phyloP scores from a whole-genome alignment of 345 rosid genomes.

The Eucalyptus microcorys region DNA sequence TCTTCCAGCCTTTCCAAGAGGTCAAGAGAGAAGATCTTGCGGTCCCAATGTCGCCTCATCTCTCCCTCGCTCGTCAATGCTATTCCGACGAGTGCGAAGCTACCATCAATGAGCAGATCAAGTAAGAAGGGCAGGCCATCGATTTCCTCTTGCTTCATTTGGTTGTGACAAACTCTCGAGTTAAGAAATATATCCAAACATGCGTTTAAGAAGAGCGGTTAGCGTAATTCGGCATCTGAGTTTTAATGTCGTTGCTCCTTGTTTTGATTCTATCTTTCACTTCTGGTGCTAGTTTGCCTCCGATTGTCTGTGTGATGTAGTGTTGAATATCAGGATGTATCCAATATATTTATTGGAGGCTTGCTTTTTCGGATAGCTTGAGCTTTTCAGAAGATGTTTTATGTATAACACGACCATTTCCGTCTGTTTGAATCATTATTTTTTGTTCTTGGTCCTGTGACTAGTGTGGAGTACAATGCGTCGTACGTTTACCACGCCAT shows the following conservation, averaged over 20 bases:
- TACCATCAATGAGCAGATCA: constrained; percentile 81
- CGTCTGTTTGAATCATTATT: neutral
- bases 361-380: neutral
- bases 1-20: constrained; percentile 81
- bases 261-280: neutral
- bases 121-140: constrained; percentile 18
- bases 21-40: constrained; percentile 82
- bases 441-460: neutral
- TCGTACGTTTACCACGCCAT: constrained; percentile 71
- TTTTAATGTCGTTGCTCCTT: neutral
- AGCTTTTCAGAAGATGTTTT: neutral
- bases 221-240: neutral
- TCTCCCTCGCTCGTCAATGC: constrained; percentile 72
- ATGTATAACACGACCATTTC: neutral
- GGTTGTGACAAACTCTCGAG: neutral
- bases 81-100: constrained; percentile 55
- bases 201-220: neutral
- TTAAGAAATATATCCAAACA: neutral
- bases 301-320: neutral
- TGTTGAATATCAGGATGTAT: neutral
- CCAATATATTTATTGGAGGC: neutral
- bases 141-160: neutral
- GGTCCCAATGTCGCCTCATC: constrained; percentile 51
- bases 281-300: neutral
- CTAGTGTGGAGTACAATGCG: constrained; percentile 64